These are phyloP conservation scores for Pisolithus microcarpus DNA, from an alignment of 768 basidiomycete species.

Conservation along the genomic window DNA sequence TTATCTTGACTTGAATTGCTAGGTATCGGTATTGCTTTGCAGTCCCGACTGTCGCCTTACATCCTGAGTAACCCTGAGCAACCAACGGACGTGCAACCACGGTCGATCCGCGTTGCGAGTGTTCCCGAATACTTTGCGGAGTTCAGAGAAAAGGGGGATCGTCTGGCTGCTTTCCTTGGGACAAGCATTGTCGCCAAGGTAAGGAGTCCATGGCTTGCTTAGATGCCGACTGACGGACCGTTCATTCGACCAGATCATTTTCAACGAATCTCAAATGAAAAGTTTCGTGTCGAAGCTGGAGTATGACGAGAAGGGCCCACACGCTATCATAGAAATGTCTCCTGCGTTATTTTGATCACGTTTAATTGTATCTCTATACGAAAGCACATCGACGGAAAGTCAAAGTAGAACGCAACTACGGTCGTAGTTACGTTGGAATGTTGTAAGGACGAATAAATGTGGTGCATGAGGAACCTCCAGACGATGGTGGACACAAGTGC, in stretches of 20 bases:
- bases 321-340: slow-evolving; percentile 69
- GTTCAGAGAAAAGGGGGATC: slow-evolving; percentile 80
- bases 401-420: too few species aligned
- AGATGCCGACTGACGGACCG: slow-evolving; percentile 5
- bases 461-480: too few species aligned
- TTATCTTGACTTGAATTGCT: slow-evolving; percentile 2
- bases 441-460: too few species aligned
- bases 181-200: slow-evolving; percentile 84
- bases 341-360: slow-evolving; percentile 53
- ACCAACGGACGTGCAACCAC: slow-evolving; percentile 66
- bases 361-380: not conserved
- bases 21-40: slow-evolving; percentile 65
- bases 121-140: slow-evolving; percentile 90
- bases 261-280: slow-evolving; percentile 58
- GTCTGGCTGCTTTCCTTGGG: slow-evolving; percentile 74
- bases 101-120: slow-evolving; percentile 49
- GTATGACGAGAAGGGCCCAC: slow-evolving; percentile 66
- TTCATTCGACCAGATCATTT: slow-evolving; percentile 48
- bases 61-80: slow-evolving; percentile 55
- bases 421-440: too few species aligned
- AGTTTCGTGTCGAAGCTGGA: slow-evolving; percentile 77
- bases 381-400: too few species aligned
- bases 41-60: slow-evolving; percentile 62
- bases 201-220: slow-evolving; percentile 4
- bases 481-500: too few species aligned